phyloP scores from a whole-genome alignment of 1,284 basidiomycete genomes.

The Malassezia pachydermatis region DNA sequence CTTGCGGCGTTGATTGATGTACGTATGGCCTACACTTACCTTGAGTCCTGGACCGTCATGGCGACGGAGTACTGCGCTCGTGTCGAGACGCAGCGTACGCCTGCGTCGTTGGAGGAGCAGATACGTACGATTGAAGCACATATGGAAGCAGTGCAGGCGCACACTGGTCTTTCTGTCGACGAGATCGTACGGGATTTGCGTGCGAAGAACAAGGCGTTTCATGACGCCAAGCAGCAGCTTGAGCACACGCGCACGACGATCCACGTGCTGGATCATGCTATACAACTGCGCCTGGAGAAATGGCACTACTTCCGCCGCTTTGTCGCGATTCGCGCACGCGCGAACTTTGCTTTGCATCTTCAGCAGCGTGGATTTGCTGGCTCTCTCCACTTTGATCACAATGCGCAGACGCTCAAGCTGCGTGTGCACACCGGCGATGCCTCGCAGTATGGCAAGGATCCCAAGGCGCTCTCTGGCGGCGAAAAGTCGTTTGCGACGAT shows the following conservation, averaged over 20 bases:
- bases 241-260: constrained; percentile 55
- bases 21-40: constrained; percentile 6
- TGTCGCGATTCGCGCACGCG: constrained; percentile 72
- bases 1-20: constrained; percentile 48
- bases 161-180: constrained; percentile 9
- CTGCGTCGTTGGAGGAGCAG: constrained; percentile 53
- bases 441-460: constrained; percentile 51
- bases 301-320: constrained; percentile 81
- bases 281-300: constrained; percentile 58
- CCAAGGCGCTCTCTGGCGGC: constrained; percentile 62
- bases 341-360: constrained; percentile 71
- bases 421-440: constrained; percentile 72
- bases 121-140: constrained; percentile 16
- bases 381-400: constrained; percentile 64
- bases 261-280: constrained; percentile 51
- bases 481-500: constrained; percentile 97
- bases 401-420: constrained; percentile 58
- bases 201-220: constrained; percentile 56
- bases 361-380: constrained; percentile 60
- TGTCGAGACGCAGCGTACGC: constrained; percentile 56
- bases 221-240: constrained; percentile 60
- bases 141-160: background rate
- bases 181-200: constrained; percentile 35
- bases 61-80: constrained; percentile 58
- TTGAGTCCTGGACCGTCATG: constrained; percentile 42